Evolutionary conservation across 2,329 filamentous ascomycete genomes (phyloP).

Genomic region (Fusarium sarcochroum): DNA sequence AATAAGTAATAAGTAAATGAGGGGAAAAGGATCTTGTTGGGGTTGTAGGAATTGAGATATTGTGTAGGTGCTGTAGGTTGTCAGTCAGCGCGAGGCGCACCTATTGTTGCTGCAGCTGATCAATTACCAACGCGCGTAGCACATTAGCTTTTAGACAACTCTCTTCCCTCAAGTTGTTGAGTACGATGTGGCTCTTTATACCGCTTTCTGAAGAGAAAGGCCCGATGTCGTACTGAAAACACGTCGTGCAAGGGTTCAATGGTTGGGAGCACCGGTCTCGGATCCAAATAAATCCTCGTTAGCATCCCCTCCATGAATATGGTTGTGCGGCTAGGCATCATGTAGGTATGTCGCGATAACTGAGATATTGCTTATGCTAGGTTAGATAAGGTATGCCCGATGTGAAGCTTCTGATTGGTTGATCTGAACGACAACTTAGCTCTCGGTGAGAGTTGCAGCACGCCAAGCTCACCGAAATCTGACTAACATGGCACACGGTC

Average conservation of each 20-base stretch:
- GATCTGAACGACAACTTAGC: not conserved
- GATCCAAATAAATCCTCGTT: constrained; percentile 5
- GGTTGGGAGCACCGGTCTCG: constrained; percentile 27
- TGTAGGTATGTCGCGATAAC: constrained; percentile 30
- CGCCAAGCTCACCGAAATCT: constrained; percentile 7
- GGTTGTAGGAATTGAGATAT: constrained; percentile 17
- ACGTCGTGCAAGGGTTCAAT: constrained; percentile 19
- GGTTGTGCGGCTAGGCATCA: constrained; percentile 8
- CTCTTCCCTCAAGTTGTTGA: not conserved
- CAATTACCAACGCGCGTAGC: not conserved
- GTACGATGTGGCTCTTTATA: constrained; percentile 17
- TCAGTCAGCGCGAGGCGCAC: constrained; percentile 13
- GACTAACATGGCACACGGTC: not conserved
- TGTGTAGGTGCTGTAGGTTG: not conserved
- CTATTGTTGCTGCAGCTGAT: constrained; percentile 9
- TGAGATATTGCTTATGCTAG: constrained; percentile 17
- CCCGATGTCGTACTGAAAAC: constrained; percentile 24
- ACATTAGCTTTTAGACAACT: not conserved
- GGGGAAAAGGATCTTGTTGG: constrained; percentile 25
- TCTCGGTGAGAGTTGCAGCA: constrained; percentile 18
- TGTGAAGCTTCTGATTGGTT: constrained; percentile 37
- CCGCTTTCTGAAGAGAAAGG: constrained; percentile 3
- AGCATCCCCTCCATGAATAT: constrained; percentile 1
- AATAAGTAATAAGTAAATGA: constrained; percentile 4
- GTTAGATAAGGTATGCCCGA: constrained; percentile 11